Conservation (phyloP, 805 yeast species). For the Monosporozyma unispora region DNA sequence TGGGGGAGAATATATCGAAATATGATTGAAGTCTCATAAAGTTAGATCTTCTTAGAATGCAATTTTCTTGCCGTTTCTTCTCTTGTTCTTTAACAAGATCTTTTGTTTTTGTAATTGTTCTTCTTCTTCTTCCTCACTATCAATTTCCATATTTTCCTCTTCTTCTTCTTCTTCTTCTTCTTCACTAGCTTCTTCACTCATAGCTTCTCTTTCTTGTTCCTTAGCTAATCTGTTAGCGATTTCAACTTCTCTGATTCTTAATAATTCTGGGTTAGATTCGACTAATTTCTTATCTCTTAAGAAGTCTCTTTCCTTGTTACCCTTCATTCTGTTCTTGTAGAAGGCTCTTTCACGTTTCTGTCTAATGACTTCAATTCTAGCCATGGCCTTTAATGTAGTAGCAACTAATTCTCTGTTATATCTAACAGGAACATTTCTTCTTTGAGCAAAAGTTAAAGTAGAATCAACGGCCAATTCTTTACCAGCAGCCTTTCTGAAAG, state of each 20-base stretch:
- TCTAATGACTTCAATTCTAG: constrained; percentile 92
- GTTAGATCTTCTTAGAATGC: constrained; percentile 19
- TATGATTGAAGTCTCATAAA: neutral
- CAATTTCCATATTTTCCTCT: constrained; percentile 40
- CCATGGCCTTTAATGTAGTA: constrained; percentile 90
- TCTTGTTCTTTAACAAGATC: constrained; percentile 50
- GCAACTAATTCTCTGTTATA: constrained; percentile 94
- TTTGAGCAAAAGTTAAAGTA: constrained; percentile 89
- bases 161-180: constrained; percentile 37
- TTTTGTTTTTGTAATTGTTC: constrained; percentile 45
- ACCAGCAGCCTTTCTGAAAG: constrained; percentile 98
- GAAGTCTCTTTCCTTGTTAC: constrained; percentile 81
- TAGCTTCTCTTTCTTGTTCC: constrained; percentile 50
- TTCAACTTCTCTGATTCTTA: constrained; percentile 91
- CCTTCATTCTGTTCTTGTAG: constrained; percentile 99
- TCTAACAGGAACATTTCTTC: constrained; percentile 96
- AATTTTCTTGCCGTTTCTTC: constrained; percentile 37
- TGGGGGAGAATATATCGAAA: neutral
- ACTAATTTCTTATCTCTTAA: constrained; percentile 83
- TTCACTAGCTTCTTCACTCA: constrained; percentile 36
- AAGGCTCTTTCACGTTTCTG: constrained; percentile 94
- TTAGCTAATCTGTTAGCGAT: constrained; percentile 66
- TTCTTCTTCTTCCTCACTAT: constrained; percentile 41
- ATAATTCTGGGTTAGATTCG: constrained; percentile 77
- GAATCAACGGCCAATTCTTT: constrained; percentile 97